A percentile compares a stretch with the other conserved stretches of the same genome.
Conservation (phyloP, 73 alveolate genomes). For the Tetrahymena elliotti region DNA sequence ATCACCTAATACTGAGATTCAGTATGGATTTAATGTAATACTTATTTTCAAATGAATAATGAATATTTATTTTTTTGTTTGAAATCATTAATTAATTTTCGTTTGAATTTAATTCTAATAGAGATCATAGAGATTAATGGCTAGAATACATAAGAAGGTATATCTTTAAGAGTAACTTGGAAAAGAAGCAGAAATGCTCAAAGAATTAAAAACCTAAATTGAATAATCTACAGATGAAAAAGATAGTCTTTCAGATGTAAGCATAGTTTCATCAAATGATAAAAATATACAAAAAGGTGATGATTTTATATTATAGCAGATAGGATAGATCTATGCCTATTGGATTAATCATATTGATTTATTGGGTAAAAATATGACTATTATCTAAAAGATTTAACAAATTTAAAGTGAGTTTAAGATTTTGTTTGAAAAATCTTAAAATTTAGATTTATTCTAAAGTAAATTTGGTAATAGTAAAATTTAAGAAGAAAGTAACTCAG, state of each 20-base stretch:
- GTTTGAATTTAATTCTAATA: too few relatives aligned
- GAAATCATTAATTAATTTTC: too few relatives aligned
- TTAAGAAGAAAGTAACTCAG: neutral
- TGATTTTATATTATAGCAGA: neutral
- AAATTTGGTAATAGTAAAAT: neutral
- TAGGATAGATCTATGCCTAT: neutral
- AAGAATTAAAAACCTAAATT: neutral
- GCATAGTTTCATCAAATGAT: neutral
- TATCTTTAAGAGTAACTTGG: neutral
- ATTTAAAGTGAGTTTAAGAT: neutral
- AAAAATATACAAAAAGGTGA: neutral
- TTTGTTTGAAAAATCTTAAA: neutral
- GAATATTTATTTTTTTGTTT: neutral
- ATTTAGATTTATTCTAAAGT: neutral
- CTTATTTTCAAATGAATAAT: neutral
- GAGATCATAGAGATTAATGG: neutral
- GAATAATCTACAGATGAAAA: neutral
- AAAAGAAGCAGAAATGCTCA: neutral
- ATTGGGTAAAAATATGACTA: neutral
- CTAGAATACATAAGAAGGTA: neutral
- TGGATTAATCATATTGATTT: neutral
- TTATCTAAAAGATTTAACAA: neutral
- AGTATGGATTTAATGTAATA: neutral
- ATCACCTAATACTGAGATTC: neutral
- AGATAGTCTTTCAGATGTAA: neutral